These are phyloP conservation scores for Trametes sanguinea DNA, from an alignment of 768 basidiomycete species.

Conservation along the genomic window DNA sequence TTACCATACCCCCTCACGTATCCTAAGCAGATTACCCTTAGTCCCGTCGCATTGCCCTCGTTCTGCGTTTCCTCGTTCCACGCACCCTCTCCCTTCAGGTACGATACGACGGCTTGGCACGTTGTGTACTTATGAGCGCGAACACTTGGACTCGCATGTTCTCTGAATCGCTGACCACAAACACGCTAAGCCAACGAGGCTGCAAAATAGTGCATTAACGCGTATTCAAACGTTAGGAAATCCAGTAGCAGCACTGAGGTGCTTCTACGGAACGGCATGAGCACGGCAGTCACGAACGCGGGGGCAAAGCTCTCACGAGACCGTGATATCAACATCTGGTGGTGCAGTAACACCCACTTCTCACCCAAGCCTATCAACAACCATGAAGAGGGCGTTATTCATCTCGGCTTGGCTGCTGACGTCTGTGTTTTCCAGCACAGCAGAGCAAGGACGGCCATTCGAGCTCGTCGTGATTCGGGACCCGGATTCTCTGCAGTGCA, in stretches of 20 bases:
- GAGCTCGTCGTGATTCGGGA: slow-evolving; percentile 28
- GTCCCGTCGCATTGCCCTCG: not conserved
- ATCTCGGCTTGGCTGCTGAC: not conserved
- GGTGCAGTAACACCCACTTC: too few relatives aligned
- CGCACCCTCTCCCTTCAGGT: not conserved
- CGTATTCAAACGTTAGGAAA: too few relatives aligned
- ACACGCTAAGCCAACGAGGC: too few relatives aligned
- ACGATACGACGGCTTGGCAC: not conserved
- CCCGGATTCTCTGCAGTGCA: slow-evolving; percentile 17
- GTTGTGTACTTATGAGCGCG: slow-evolving; percentile 7
- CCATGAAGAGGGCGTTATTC: too few relatives aligned
- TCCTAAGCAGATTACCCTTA: slow-evolving; percentile 21
- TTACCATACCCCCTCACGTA: slow-evolving; percentile 21
- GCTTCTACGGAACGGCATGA: too few relatives aligned
- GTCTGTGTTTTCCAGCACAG: not conserved
- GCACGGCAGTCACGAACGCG: too few relatives aligned
- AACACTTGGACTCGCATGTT: not conserved
- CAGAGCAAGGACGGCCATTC: slow-evolving; percentile 1
- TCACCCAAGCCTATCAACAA: too few relatives aligned
- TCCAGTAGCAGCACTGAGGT: too few relatives aligned
- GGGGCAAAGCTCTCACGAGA: too few relatives aligned
- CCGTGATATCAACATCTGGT: too few relatives aligned
- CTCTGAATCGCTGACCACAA: too few relatives aligned
- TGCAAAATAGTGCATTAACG: too few relatives aligned
- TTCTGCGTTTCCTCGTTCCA: not conserved